Evolutionary conservation across 1,284 basidiomycete species (phyloP), one percentile per base, ranked within the genome.

Genomic region (Cutaneotrichosporon sp.): DNA sequence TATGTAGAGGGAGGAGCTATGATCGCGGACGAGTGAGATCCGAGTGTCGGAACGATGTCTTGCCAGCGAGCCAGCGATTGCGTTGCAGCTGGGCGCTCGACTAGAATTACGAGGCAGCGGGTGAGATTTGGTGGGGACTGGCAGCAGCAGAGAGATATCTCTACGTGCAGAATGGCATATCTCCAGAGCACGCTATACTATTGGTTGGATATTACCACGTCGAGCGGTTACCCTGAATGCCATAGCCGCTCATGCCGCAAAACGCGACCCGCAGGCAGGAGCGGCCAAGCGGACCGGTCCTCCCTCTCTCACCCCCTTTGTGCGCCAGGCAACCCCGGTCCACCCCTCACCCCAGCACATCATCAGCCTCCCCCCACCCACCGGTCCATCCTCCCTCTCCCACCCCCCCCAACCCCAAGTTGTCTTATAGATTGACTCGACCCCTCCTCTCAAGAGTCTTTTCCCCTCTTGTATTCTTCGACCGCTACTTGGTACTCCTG

Each of bases 191-290:
- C 16, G 18, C 4, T 2, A 42, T 42, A n/a, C 38, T 42, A 42
- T 42, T 42, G 38, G 38, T 42, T 42, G 38, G 45, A 46, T 16
- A 46, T 24, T 46, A 46, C 10, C 45, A 11, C 10, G 20, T 8
- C 38, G 18, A 7, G 22, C 9, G 20, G 25, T 25, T 46, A 24
- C 45, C 45, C 45, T 46, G 24, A 25, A 24, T 50, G 47, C 18
- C 47, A 31, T 50, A 50, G 47, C 47, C 25, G 47, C 47, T 27
- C 47, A 50, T 50, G 47, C 47, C 47, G 47, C 47, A 50, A n/a
- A n/a, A 31, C 24, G 24, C 38, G 47, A 16, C 20, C n/a, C 36
- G 4, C 36, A 13, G 13, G 33, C 9, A 33, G n/a, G n/a, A n/a
- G 29, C 29, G 29, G 29, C 5, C 29, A 4, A 29, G 29, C 29